phyloP scores from a whole-genome alignment of 768 basidiomycete species.

The Rhizopogon salebrosus region DNA sequence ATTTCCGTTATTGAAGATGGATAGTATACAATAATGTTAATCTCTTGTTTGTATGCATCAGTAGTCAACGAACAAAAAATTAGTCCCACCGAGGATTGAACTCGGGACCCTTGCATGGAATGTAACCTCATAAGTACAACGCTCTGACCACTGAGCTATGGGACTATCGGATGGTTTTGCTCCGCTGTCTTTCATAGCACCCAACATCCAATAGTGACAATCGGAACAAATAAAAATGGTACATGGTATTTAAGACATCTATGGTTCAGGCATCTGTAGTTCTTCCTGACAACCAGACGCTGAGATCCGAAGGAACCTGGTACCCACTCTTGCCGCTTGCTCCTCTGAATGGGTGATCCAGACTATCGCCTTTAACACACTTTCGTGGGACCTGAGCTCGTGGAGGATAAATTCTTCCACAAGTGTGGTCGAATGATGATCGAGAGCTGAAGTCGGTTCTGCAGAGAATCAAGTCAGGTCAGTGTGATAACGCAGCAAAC shows the following conservation, averaged over 20 bases:
- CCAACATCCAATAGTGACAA: not conserved
- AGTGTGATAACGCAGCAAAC: not conserved
- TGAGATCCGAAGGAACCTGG: slow-evolving; percentile 51
- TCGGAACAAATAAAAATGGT: not conserved
- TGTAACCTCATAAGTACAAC: slow-evolving; percentile 57
- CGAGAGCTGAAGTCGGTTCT: slow-evolving; percentile 92
- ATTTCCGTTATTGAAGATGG: slow-evolving; percentile 6
- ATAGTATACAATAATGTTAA: slow-evolving; percentile 6
- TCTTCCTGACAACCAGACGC: slow-evolving; percentile 42
- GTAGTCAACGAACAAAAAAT: no score
- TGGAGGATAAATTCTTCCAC: slow-evolving; percentile 62
- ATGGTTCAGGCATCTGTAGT: slow-evolving; percentile 22
- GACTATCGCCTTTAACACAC: slow-evolving; percentile 62
- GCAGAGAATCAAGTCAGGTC: slow-evolving; percentile 1
- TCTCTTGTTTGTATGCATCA: no score
- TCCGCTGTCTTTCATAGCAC: not conserved
- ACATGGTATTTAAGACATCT: not conserved
- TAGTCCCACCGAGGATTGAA: slow-evolving; percentile 61
- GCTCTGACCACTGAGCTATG: slow-evolving; percentile 61
- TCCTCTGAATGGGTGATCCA: slow-evolving; percentile 90
- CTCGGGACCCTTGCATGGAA: slow-evolving; percentile 57
- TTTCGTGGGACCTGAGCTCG: slow-evolving; percentile 43
- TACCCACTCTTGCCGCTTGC: slow-evolving; percentile 72
- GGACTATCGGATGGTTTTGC: slow-evolving; percentile 24
- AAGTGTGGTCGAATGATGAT: slow-evolving; percentile 54